Evolutionary conservation across 1,284 basidiomycete genomes (phyloP).

Genomic region (Ganoderma leucocontextum): DNA sequence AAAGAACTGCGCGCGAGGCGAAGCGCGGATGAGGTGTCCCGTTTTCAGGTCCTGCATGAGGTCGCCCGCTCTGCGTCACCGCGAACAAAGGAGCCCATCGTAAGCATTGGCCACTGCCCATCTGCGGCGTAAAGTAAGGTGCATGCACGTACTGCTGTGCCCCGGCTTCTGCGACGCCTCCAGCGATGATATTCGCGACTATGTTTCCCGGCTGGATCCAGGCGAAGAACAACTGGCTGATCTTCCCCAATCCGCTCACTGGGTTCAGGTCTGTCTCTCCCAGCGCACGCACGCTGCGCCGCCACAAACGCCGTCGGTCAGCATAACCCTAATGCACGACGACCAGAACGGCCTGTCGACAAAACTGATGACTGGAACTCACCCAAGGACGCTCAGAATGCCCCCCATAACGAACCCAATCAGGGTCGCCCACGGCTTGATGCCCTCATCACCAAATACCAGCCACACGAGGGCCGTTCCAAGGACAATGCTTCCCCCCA

Average conservation of each 20-base stretch:
- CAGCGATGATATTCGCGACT: slow-evolving; percentile 96
- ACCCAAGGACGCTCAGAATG: slow-evolving; percentile 89
- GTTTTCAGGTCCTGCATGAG: slow-evolving; percentile 99
- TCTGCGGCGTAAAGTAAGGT: background rate
- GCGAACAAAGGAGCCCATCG: background rate
- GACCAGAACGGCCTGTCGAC: background rate
- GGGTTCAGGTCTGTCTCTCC: slow-evolving; percentile 96
- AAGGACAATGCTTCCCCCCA: slow-evolving; percentile 66
- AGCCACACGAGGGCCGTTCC: slow-evolving; percentile 87
- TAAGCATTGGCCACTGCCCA: slow-evolving; percentile 7
- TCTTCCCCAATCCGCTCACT: slow-evolving; percentile 94
- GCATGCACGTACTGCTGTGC: slow-evolving; percentile 80
- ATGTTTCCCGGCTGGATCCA: slow-evolving; percentile 94
- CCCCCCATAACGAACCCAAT: slow-evolving; percentile 87
- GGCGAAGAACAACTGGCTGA: slow-evolving; percentile 93
- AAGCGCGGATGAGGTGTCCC: slow-evolving; percentile 88
- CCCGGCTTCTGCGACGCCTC: slow-evolving; percentile 95
- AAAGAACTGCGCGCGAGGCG: slow-evolving; percentile 88
- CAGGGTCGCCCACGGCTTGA: slow-evolving; percentile 93
- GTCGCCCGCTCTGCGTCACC: slow-evolving; percentile 82
- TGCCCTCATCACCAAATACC: slow-evolving; percentile 90
- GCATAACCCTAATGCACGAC: background rate
- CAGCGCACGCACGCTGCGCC: slow-evolving; percentile 80
- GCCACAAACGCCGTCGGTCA: slow-evolving; percentile 14
- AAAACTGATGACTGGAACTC: slow-evolving; percentile 37